Evolutionary conservation across 2,329 filamentous ascomycete genomes (phyloP), one percentile per base, ranked within the genome.

Genomic region (Penicillium sp.): DNA sequence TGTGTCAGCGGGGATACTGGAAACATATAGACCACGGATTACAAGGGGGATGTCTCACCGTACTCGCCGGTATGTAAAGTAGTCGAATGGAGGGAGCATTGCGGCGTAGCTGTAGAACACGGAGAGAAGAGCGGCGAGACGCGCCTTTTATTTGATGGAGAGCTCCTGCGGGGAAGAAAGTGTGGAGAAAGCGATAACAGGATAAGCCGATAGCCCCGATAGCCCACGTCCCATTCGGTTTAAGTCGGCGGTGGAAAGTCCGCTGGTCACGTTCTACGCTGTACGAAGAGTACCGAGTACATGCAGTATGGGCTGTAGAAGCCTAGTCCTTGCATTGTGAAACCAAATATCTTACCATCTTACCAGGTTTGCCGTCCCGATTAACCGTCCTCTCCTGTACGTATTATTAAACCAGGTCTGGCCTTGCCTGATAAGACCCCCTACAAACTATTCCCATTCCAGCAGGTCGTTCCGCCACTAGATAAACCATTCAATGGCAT

Each of bases 1-100:
- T 57, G 26, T 58, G 24, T 58, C 19, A 63, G 62, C 24, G 17
- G 35, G n/a, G n/a, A 4, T 19, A 1, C 10, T 6, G 26, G 3
- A n/a, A n/a, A n/a, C n/a, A 6, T 7, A 10, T 22, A 19, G 13
- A 38, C 4, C 15, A 17, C 17, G 44, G 4, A 1, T 4, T 22
- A 4, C 3, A 22, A 19, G 30, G 2, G 33, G 6, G 12, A 26
- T 3, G 38, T 56, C 84, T 75, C 81, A 92, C 91, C 90, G 91
- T 76, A 89, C 88, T 63, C 84, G 84, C 68, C 84, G 85, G 76
- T 93, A 90, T 71, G 90, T 86, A 69, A 92, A 83, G 72, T 92
- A 92, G 66, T 88, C 86, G 59, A 87, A 83, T 3, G 86, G 83
- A 60, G 83, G 83, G 72, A 85, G 76, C 76, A 80, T 84, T 12